A percentile compares a stretch with the other conserved stretches of the same genome.
Evolutionary conservation across 2,329 filamentous ascomycete species (phyloP).

Genomic region (Pseudogymnoascus sp.): DNA sequence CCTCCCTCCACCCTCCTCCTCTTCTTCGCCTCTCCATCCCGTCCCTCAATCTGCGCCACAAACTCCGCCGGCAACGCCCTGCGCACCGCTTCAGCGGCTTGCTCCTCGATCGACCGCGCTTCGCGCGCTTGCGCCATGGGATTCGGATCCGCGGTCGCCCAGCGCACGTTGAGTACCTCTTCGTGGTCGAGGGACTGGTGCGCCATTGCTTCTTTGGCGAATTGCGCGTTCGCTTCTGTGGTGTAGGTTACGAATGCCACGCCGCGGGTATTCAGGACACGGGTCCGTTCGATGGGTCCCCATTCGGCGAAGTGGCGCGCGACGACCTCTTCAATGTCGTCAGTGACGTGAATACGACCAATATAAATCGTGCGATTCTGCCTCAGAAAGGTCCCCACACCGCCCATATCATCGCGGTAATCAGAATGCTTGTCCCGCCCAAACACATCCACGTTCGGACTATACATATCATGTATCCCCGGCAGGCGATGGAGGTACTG

Average conservation of each 20-base stretch:
- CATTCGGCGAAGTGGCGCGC: conserved; percentile 94
- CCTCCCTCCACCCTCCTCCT: conserved; percentile 81
- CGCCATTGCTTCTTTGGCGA: conserved; percentile 92
- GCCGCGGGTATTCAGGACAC: conserved; percentile 80
- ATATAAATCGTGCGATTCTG: conserved; percentile 93
- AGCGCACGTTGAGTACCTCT: conserved; percentile 90
- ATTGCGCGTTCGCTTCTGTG: conserved; percentile 84
- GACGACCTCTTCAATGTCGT: conserved; percentile 95
- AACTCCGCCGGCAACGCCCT: conserved; percentile 83
- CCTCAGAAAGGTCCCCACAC: conserved; percentile 86
- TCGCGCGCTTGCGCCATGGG: conserved; percentile 91
- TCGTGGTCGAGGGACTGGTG: conserved; percentile 87
- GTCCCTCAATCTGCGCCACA: conserved; percentile 87
- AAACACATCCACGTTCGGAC: conserved; percentile 92
- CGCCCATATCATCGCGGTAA: conserved; percentile 96
- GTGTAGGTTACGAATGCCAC: conserved; percentile 93
- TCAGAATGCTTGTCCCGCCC: conserved; percentile 87
- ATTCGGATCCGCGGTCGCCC: conserved; percentile 95
- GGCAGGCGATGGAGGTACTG: conserved; percentile 89
- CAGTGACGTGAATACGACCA: conserved; percentile 86
- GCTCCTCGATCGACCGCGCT: conserved; percentile 81
- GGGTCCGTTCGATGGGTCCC: conserved; percentile 79
- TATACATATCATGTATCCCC: conserved; percentile 80
- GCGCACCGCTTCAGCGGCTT: conserved; percentile 89
- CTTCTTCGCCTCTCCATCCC: conserved; percentile 80